phyloP scores from a whole-genome alignment of 1,139 yeast species.

The Waltiozyma sp. region DNA sequence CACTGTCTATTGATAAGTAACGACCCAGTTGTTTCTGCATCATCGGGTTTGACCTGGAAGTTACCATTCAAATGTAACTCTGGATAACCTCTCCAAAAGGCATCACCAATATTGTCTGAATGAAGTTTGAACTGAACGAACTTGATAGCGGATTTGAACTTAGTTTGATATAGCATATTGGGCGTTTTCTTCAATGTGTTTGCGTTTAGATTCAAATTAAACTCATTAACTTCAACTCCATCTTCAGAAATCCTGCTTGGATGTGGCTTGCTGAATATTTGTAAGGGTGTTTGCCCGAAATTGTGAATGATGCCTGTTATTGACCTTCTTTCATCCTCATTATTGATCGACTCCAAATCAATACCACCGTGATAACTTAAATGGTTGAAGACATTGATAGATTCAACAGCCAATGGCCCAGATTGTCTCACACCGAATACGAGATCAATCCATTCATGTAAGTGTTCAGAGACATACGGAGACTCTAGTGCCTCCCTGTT shows the following conservation, averaged over 20 bases:
- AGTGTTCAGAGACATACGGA: constrained; percentile 60
- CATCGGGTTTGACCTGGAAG: constrained; percentile 13
- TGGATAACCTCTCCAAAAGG: constrained; percentile 24
- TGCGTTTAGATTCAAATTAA: background rate
- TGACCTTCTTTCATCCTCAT: constrained; percentile 63
- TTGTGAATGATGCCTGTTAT: constrained; percentile 76
- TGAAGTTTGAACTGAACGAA: constrained; percentile 18
- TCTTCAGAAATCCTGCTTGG: constrained; percentile 30
- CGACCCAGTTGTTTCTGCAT: constrained; percentile 8
- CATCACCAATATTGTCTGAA: constrained; percentile 15
- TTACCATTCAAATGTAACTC: constrained; percentile 25
- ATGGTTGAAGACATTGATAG: constrained; percentile 70
- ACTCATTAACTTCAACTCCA: constrained; percentile 5
- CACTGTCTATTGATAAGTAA: constrained; percentile 18
- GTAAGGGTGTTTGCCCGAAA: constrained; percentile 82
- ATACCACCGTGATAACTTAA: constrained; percentile 77
- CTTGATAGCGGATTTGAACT: constrained; percentile 12
- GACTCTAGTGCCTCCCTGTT: constrained; percentile 78
- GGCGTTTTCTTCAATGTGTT: constrained; percentile 9
- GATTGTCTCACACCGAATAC: constrained; percentile 71
- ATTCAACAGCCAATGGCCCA: constrained; percentile 53
- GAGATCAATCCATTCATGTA: constrained; percentile 77
- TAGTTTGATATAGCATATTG: constrained; percentile 17
- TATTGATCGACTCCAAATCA: constrained; percentile 58
- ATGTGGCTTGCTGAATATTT: constrained; percentile 57